Conservation (phyloP, 2,329 filamentous ascomycete species). For the Botrytis hyacinthi region DNA sequence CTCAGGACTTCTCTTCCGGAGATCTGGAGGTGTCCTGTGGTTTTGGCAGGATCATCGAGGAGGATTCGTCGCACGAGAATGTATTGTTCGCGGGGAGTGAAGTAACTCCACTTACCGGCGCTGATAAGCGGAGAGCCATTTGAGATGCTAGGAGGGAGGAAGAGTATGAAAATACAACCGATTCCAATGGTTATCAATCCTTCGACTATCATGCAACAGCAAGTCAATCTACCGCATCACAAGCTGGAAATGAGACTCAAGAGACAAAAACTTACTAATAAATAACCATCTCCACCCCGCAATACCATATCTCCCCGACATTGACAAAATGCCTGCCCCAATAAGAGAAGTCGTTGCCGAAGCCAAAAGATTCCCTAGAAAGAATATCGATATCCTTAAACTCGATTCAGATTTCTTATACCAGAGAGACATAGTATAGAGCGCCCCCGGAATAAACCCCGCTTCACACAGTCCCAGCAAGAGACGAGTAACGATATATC, state of each 20-base stretch:
- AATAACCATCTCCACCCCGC: background rate
- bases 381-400: background rate
- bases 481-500: background rate
- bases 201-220: background rate
- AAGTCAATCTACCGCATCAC: background rate
- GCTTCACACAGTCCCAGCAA: background rate
- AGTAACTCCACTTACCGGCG: background rate
- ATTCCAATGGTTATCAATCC: background rate
- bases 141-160: background rate
- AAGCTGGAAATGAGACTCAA: background rate
- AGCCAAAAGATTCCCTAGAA: background rate
- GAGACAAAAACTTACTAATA: background rate
- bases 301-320: background rate
- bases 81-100: background rate
- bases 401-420: background rate
- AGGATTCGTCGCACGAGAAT: background rate
- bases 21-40: background rate
- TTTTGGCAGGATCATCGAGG: background rate
- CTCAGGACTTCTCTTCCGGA: background rate
- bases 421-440: background rate
- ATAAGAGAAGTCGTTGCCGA: background rate
- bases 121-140: background rate
- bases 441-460: background rate
- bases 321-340: background rate
- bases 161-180: background rate